Conservation (phyloP, 257 asterid genomes). For the Capsicum pubescens region DNA sequence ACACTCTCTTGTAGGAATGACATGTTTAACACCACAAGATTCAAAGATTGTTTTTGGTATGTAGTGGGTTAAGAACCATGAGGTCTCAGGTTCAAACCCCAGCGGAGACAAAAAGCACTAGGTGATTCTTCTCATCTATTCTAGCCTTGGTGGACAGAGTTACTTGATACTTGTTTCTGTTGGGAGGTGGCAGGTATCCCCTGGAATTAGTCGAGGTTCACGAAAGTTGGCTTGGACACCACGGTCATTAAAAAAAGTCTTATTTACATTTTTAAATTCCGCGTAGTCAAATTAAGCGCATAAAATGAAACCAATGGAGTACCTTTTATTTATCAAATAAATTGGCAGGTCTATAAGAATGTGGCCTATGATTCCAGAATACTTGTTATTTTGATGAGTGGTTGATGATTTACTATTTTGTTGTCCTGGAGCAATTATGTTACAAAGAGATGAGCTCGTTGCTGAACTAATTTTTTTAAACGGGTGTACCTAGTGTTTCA, state of each 20-base stretch:
- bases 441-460: not conserved
- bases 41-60: not conserved
- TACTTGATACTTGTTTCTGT: no score
- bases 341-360: not conserved
- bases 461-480: conserved; percentile 16
- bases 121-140: no score
- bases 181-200: no score
- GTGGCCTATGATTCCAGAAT: not conserved
- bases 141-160: no score
- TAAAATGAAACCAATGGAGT: not conserved
- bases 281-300: not conserved
- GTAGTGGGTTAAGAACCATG: no score
- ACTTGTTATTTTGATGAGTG: not conserved
- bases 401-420: not conserved
- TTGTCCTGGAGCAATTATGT: not conserved
- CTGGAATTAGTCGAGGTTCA: no score
- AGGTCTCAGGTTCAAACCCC: no score
- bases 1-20: conserved; percentile 6
- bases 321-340: not conserved
- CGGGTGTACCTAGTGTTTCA: not conserved
- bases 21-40: not conserved
- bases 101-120: no score
- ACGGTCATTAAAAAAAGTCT: not conserved
- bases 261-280: not conserved
- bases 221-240: no score